Evolutionary conservation across 1,139 yeast species (phyloP), one percentile per base, ranked within the genome.

Genomic region (Pneumocystis murina): DNA sequence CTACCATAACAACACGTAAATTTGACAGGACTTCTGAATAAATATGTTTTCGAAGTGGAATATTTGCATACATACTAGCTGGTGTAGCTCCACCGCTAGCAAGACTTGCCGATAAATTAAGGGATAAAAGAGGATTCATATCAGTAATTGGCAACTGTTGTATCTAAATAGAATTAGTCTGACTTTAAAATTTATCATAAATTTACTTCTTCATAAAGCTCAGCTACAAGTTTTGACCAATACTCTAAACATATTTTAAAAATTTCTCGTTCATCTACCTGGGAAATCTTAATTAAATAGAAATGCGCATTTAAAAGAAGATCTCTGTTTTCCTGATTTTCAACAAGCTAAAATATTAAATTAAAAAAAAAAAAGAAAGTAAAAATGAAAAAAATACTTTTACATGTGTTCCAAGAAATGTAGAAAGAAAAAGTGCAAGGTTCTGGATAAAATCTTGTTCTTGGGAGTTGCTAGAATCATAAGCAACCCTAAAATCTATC

Each of bases 361-460:
- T 24, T 61, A 61, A 30, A 33, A 55, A 36, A 33, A 61, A 48
- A 2, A 2, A 16, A 30, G 20, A n/a, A 17, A 1, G 36, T 16
- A 55, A n/a, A 33, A 33, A 33, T 33, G 35, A 33, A 33, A 60
- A 58, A 24, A 43, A 17, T 58, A 64, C 66, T 60, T 79, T 71
- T 68, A 92, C 81, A 74, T 92, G 97, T 71, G 84, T 84, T 40
- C 86, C 77, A 69, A 92, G 78, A 73, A 87, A 92, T 2, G 96
- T 87, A 65, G 95, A 86, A 69, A 92, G 80, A 75, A 86, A 92
- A 86, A 92, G 85, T 14, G 97, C 96, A 73, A 92, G 81, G 77
- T 92, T 97, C 76, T 94, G 97, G 71, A 94, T 82, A 71, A 91
- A 91, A 59, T 95, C 91, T 78, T 92, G 98, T 72, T 91, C 97